A percentile compares a stretch with the other conserved stretches of the same genome.
These are phyloP conservation scores for Ophiostoma sp. DNA, from an alignment of 2,329 filamentous ascomycete species.

Conservation along the genomic window DNA sequence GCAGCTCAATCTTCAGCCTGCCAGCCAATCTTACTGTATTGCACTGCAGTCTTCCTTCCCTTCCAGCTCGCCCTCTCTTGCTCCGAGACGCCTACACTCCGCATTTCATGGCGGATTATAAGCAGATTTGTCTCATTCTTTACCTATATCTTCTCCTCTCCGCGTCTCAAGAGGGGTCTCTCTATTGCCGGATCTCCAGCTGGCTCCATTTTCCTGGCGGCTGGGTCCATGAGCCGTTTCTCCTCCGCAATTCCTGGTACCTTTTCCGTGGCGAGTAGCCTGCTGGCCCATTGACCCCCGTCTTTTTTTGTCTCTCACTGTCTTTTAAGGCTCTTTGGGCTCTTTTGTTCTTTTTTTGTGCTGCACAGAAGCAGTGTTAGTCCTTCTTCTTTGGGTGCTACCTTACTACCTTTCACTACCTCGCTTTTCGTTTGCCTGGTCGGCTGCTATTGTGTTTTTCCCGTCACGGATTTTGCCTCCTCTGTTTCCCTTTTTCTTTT, in stretches of 20 bases:
- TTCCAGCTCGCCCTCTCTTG: not conserved
- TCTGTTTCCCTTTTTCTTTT: not conserved
- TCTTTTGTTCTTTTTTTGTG: not conserved
- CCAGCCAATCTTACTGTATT: not conserved
- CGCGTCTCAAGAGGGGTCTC: not conserved
- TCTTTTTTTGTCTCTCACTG: not conserved
- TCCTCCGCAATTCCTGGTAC: not conserved
- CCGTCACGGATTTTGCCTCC: not conserved
- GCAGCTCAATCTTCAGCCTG: not conserved
- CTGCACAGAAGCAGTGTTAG: not conserved
- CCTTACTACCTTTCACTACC: constrained; percentile 6
- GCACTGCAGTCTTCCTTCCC: not conserved
- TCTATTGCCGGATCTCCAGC: constrained; percentile 17
- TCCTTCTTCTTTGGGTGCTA: not conserved
- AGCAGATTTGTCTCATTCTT: not conserved
- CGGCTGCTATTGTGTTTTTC: not conserved
- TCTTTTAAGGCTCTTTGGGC: not conserved
- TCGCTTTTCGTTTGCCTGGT: not conserved
- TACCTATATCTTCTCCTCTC: not conserved
- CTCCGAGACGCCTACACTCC: constrained; percentile 11
- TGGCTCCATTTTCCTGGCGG: constrained; percentile 8
- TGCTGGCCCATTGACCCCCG: not conserved
- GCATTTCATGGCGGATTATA: not conserved
- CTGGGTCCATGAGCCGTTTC: not conserved
- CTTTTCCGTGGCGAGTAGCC: constrained; percentile 16